Evolutionary conservation across 495 filamentous ascomycete species (phyloP).

Genomic region (Aspergillus bridgeri): DNA sequence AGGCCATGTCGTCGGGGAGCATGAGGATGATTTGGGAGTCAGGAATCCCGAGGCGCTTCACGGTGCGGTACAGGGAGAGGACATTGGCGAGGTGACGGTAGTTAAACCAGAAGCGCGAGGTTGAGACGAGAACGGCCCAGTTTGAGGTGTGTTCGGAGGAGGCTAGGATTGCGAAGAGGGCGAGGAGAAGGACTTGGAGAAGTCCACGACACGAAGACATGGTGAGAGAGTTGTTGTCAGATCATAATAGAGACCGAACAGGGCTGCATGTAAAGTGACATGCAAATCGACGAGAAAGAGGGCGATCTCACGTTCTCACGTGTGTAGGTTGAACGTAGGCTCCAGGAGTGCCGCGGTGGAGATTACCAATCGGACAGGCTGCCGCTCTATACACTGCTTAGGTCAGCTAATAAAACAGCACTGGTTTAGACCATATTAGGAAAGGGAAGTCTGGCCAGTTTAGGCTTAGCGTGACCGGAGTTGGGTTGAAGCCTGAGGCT

Average conservation of each 20-base stretch:
- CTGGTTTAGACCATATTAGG: neutral
- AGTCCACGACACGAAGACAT: conserved; percentile 31
- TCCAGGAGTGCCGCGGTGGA: neutral
- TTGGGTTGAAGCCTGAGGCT: no score
- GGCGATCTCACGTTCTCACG: neutral
- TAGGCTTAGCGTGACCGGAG: neutral
- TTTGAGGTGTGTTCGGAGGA: conserved; percentile 88
- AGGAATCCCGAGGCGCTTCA: conserved; percentile 95
- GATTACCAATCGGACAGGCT: neutral
- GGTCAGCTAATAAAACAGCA: no score
- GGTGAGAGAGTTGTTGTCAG: conserved; percentile 10
- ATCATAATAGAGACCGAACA: neutral
- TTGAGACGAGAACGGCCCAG: conserved; percentile 96
- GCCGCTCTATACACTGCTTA: no score
- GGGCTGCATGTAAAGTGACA: neutral
- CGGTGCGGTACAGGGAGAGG: conserved; percentile 94
- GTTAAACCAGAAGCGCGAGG: conserved; percentile 99
- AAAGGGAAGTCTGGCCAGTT: no score
- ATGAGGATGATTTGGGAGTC: conserved; percentile 99
- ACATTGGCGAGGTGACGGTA: conserved; percentile 98
- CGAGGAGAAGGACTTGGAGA: conserved; percentile 37
- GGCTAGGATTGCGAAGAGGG: conserved; percentile 44
- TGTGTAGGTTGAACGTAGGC: no score
- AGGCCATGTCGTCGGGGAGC: conserved; percentile 99
- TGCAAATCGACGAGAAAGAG: neutral